Percentiles rank a stretch among this genome's conserved stretches.
Conservation (phyloP, 106 monocot species). For the Xerophyta viscosa region DNA sequence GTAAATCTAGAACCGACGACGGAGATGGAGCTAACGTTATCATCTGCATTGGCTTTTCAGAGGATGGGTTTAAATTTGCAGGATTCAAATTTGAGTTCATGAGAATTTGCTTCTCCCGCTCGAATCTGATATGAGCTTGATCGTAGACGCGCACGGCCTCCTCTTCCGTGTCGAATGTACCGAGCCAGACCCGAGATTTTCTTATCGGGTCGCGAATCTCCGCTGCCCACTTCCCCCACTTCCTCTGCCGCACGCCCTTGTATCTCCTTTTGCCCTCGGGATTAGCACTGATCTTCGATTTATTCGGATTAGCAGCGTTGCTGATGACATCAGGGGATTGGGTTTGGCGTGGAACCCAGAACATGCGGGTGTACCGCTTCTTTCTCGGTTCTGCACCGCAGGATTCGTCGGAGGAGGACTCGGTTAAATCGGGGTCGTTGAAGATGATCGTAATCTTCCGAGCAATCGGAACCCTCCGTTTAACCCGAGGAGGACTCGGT, state of each 20-base stretch:
- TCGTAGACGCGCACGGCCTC: conserved; percentile 22
- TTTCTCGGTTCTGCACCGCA: not conserved
- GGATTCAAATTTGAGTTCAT: no score
- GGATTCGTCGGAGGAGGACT: conserved; percentile 13
- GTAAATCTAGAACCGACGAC: no score
- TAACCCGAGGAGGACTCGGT: no score
- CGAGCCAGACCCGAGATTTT: conserved; percentile 24
- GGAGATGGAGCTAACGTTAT: no score
- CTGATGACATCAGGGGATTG: no score
- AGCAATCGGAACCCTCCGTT: no score
- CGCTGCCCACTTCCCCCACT: conserved; percentile 44
- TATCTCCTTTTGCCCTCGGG: conserved; percentile 4
- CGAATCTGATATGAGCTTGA: not conserved
- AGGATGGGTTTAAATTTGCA: no score
- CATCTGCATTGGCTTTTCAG: no score
- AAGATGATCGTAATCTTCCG: conserved; percentile 13
- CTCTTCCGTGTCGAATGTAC: conserved; percentile 26
- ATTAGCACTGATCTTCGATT: no score
- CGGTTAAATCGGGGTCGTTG: conserved; percentile 23
- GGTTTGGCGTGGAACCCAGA: no score
- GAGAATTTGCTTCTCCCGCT: not conserved
- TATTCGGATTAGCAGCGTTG: not conserved
- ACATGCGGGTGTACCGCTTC: not conserved
- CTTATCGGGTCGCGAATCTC: conserved; percentile 30
- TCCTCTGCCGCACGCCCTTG: conserved; percentile 27